phyloP scores from a whole-genome alignment of 163 green algal species.

The Scenedesmus sp. region DNA sequence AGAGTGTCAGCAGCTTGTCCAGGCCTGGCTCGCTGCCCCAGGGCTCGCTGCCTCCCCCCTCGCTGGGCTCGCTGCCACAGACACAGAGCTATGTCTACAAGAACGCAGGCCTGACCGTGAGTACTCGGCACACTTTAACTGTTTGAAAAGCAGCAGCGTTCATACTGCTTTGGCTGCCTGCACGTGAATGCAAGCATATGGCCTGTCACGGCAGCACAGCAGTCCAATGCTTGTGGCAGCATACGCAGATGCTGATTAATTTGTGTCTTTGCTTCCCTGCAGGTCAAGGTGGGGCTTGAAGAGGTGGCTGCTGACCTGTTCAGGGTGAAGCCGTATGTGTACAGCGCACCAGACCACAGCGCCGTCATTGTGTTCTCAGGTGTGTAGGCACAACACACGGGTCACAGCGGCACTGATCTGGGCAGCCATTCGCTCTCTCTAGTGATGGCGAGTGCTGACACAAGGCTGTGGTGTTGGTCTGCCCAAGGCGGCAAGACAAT shows the following conservation, averaged over 20 bases:
- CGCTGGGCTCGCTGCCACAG: conserved; percentile 6
- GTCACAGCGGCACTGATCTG: background rate
- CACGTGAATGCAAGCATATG: background rate
- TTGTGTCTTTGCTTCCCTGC: background rate
- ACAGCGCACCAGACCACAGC: conserved; percentile 37
- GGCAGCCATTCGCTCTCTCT: background rate
- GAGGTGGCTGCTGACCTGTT: conserved; percentile 45
- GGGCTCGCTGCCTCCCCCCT: background rate
- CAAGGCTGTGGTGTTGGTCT: too few relatives aligned
- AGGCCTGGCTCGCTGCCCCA: background rate
- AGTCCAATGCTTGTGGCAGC: background rate
- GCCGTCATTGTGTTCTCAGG: conserved; percentile 53
- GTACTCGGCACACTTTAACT: background rate
- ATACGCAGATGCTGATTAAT: background rate
- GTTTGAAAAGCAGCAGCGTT: background rate
- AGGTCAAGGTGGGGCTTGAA: conserved; percentile 49
- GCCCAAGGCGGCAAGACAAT: too few relatives aligned
- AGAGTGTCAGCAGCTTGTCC: background rate
- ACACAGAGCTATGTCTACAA: conserved; percentile 51
- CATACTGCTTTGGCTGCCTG: background rate
- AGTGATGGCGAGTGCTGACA: too few relatives aligned
- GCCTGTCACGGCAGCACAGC: background rate
- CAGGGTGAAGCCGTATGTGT: conserved; percentile 49
- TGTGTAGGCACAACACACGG: background rate
- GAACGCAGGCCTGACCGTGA: conserved; percentile 24